Evolutionary conservation across 2,329 filamentous ascomycete genomes (phyloP).

Genomic region (Sclerotinia nivalis): DNA sequence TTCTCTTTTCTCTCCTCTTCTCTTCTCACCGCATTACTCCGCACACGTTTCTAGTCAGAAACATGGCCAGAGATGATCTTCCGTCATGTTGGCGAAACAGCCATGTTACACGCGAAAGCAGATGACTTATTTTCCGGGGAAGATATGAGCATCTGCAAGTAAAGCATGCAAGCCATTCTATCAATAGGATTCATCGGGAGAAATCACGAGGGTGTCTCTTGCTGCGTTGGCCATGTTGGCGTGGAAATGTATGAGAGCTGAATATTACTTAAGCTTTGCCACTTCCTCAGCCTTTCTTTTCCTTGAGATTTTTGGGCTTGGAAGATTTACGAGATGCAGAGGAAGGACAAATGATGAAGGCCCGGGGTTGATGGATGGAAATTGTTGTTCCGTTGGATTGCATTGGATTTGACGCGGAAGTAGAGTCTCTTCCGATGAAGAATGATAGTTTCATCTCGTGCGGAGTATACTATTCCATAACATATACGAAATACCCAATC

Average conservation of each 20-base stretch:
- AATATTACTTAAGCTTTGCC: background rate
- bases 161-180: too few species aligned
- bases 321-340: background rate
- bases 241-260: too few species aligned
- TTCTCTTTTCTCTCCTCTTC: too few species aligned
- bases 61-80: background rate
- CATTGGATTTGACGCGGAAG: background rate
- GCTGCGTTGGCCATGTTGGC: too few species aligned
- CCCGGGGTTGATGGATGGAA: background rate
- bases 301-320: background rate
- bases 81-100: background rate
- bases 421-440: too few species aligned
- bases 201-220: too few species aligned
- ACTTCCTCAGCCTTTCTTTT: background rate
- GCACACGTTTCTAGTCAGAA: too few species aligned
- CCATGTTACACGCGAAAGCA: background rate
- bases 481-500: background rate
- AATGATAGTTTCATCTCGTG: too few species aligned
- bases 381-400: background rate
- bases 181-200: too few species aligned
- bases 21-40: background rate
- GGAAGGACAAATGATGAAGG: too few species aligned
- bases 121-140: background rate
- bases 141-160: too few species aligned
- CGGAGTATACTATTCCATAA: too few species aligned